Evolutionary conservation across 2,329 filamentous ascomycete species (phyloP).

Genomic region (Talaromyces sp.): DNA sequence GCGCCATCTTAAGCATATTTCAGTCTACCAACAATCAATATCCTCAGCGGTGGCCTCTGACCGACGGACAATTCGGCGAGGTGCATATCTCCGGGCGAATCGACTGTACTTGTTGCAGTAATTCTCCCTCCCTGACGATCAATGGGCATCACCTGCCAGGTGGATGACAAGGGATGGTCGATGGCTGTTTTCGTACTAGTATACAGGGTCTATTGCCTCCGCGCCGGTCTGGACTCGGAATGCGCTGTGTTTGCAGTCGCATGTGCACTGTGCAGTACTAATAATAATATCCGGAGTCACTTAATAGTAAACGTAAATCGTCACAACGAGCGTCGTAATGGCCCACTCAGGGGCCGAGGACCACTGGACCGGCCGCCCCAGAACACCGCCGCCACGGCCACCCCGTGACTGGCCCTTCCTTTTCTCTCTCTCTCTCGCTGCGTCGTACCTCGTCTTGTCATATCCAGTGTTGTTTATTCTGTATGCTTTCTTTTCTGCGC

Average conservation of each 20-base stretch:
- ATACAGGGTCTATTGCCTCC: background rate
- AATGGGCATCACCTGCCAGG: background rate
- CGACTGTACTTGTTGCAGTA: background rate
- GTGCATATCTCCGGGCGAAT: background rate
- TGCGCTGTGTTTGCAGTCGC: background rate
- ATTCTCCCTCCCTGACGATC: background rate
- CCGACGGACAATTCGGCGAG: no score
- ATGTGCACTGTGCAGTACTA: no score
- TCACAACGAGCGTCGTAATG: background rate
- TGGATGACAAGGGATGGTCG: background rate
- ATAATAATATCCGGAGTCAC: background rate
- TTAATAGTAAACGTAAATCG: no score
- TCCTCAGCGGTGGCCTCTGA: no score
- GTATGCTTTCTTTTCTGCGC: no score
- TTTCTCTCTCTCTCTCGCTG: background rate
- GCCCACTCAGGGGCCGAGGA: background rate
- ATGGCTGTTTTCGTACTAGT: background rate
- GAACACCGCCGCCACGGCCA: background rate
- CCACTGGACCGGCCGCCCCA: background rate
- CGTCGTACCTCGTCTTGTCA: background rate
- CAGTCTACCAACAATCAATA: no score
- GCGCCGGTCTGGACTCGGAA: background rate
- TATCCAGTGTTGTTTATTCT: background rate
- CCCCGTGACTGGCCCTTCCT: background rate
- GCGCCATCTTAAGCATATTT: background rate